Conservation (phyloP, 225 moss, liverwort and hornwort genomes). For the Straminergon stramineum region DNA sequence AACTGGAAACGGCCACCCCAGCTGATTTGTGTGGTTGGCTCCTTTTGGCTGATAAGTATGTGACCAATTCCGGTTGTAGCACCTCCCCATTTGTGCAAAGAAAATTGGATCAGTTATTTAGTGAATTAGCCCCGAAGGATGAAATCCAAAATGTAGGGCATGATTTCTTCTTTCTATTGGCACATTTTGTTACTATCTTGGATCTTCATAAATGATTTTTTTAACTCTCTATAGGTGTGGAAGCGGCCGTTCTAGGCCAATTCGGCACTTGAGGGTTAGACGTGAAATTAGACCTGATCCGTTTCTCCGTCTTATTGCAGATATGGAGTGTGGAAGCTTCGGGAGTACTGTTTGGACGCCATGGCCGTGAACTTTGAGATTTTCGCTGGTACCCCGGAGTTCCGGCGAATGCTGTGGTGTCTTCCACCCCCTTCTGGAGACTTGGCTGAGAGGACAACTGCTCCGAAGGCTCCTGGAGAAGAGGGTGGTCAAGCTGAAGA, state of each 20-base stretch:
- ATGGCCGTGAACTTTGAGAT: constrained; percentile 83
- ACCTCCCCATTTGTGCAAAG: background rate
- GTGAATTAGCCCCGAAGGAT: background rate
- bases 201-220: background rate
- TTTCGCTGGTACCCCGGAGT: constrained; percentile 59
- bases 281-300: background rate
- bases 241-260: background rate
- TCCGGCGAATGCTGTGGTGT: constrained; percentile 59
- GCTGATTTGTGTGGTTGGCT: constrained; percentile 83
- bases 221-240: background rate
- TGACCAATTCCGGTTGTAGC: background rate
- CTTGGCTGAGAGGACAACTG: constrained; percentile 57
- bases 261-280: background rate
- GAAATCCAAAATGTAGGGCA: background rate
- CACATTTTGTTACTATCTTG: background rate
- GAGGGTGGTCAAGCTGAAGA: constrained; percentile 36
- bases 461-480: constrained; percentile 73
- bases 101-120: background rate
- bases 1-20: constrained; percentile 61
- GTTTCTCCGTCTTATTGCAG: constrained; percentile 16
- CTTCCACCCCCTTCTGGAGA: constrained; percentile 89
- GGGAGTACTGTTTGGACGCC: constrained; percentile 82
- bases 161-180: background rate
- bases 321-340: constrained; percentile 84
- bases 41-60: constrained; percentile 79